Base-by-base conservation (phyloP, 2,329 filamentous ascomycete genomes). In the Colletotrichum sp. region DNA sequence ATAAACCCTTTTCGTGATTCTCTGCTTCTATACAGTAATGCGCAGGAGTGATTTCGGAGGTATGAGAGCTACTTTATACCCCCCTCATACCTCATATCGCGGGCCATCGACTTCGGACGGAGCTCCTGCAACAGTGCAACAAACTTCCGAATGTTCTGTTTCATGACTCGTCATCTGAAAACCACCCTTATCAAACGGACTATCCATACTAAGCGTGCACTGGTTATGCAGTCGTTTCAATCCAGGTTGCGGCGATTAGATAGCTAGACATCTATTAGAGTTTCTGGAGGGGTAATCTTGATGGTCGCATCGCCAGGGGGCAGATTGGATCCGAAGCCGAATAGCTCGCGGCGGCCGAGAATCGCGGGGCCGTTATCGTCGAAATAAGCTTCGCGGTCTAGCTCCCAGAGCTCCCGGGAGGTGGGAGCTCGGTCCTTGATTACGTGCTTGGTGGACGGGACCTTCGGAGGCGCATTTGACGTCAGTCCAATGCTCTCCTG, bases 151-250 rank as follows among this genome's bases (percentile, higher is more conserved):
- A 32, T 28, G 28, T 15, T 34, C 28, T 28, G 59, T 34, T 63
- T 32, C 59, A 63, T 63, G 59, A 63, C 59, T 63, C 30, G 59
- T n/a, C 30, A 21, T 63, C 59, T 63, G 30, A 63, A 21, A 63
- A 63, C 7, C 18, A 32, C 30, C 12, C 26, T 21, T 21, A 32
- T 34, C 8, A 21, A 62, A 21, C 10, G 18, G 18, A 0, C 59
- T 21, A 0, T 62, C 10, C 9, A 32, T 21, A 6, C 44, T 52
- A 13, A 1, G 0, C n/a, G 0, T n/a, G 44, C 3, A 1, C 55
- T 59, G 18, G 28, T 62, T 34, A 16, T 21, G 18, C 59, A 7
- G 18, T 52, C 4, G 59, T 36, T 21, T 21, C 12, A 21, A n/a
- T 36, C 2, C 30, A n/a, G 0, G 12, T 2, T 36, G 6, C 21